A percentile compares a stretch with the other conserved stretches of the same genome.
Evolutionary conservation across 2,329 filamentous ascomycete genomes (phyloP).

Genomic region (Aschersonia sp.): DNA sequence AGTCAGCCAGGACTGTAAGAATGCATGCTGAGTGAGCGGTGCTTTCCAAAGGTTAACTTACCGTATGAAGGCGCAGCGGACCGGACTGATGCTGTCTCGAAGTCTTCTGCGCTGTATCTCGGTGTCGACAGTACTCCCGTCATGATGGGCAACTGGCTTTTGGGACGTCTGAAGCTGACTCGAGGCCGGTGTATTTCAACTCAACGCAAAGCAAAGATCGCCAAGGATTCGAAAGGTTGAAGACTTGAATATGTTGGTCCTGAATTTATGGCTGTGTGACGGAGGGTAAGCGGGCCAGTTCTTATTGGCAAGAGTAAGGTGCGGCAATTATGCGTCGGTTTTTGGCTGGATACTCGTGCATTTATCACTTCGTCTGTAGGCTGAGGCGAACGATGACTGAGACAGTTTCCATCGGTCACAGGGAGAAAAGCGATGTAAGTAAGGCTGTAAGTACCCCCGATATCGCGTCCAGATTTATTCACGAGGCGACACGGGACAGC

Average conservation of each 20-base stretch:
- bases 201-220: background rate
- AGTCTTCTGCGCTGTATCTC: conserved; percentile 35
- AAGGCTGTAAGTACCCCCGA: background rate
- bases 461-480: background rate
- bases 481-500: background rate
- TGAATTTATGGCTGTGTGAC: too few relatives aligned
- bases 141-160: conserved; percentile 12
- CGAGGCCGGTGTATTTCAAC: too few relatives aligned
- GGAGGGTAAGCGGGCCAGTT: background rate
- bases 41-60: conserved; percentile 19
- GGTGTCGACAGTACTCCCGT: conserved; percentile 15
- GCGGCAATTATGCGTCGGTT: too few relatives aligned
- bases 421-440: background rate
- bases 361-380: too few relatives aligned
- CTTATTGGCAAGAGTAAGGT: background rate
- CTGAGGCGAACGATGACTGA: too few relatives aligned
- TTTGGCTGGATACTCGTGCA: too few relatives aligned
- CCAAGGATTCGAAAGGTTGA: too few relatives aligned
- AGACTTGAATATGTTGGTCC: too few relatives aligned
- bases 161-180: background rate
- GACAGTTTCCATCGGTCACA: background rate
- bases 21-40: background rate
- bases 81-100: conserved; percentile 52
- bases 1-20: background rate
- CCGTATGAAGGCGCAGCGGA: conserved; percentile 56